A percentile compares a stretch with the other conserved stretches of the same genome.
phyloP scores from a whole-genome alignment of 345 rosid genomes.

The Eucalyptus regnans region DNA sequence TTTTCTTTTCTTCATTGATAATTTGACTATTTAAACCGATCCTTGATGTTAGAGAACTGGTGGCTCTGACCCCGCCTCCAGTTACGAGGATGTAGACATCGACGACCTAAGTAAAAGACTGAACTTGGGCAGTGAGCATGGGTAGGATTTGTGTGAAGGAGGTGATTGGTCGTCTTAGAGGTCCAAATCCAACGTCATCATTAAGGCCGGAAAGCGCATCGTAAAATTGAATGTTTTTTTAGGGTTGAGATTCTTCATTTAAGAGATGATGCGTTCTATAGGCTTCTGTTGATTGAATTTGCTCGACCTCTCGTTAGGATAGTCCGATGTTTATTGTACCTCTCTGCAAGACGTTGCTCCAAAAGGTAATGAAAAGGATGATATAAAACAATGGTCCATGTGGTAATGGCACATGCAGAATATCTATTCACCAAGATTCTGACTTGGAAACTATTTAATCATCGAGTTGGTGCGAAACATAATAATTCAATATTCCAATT shows the following conservation, averaged over 20 bases:
- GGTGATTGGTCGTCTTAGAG: background rate
- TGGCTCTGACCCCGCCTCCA: background rate
- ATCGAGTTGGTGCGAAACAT: background rate
- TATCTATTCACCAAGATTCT: background rate
- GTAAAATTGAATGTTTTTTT: background rate
- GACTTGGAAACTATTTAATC: background rate
- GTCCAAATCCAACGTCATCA: background rate
- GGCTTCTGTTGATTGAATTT: background rate
- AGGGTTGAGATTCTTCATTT: background rate
- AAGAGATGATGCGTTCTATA: background rate
- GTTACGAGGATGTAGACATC: background rate
- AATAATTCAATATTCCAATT: background rate
- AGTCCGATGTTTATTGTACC: background rate
- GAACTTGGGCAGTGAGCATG: background rate
- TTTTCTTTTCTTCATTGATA: background rate
- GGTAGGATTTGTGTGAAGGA: background rate
- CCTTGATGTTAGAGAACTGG: background rate
- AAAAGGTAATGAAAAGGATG: background rate
- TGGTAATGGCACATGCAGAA: background rate
- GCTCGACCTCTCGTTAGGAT: background rate
- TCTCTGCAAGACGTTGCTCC: background rate
- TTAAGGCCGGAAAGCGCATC: background rate
- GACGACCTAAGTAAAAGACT: background rate
- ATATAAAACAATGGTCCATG: background rate
- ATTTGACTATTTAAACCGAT: background rate